These are phyloP conservation scores for Phalaenopsis equestris DNA, from an alignment of 106 monocot species.

Conservation along the genomic window DNA sequence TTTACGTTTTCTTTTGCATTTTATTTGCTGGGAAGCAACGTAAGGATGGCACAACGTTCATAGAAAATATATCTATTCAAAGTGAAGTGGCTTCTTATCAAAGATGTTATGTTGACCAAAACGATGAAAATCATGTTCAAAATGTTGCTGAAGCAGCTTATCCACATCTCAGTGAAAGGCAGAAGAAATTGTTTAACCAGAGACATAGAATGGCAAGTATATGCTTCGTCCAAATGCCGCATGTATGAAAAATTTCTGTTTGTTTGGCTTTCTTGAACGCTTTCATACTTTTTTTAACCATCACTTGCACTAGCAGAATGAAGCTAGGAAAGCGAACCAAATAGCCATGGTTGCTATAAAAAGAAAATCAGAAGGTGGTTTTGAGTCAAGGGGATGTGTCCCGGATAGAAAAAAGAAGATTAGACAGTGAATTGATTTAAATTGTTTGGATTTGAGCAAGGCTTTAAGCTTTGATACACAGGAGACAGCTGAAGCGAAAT, in stretches of 20 bases:
- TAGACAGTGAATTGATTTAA: constrained; percentile 87
- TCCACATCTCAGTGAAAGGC: constrained; percentile 64
- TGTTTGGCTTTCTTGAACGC: neutral
- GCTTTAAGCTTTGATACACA: constrained; percentile 98
- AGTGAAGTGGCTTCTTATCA: constrained; percentile 14
- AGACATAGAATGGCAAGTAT: constrained; percentile 72
- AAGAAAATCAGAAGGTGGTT: constrained; percentile 59
- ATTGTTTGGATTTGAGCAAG: constrained; percentile 88
- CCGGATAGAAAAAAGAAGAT: constrained; percentile 93
- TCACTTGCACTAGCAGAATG: constrained; percentile 43
- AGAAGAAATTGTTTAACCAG: constrained; percentile 79
- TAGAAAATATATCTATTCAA: constrained; percentile 16
- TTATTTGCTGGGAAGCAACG: constrained; percentile 14
- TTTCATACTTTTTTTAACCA: neutral
- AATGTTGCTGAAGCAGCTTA: constrained; percentile 40
- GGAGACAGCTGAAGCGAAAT: constrained; percentile 81
- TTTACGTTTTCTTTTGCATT: neutral
- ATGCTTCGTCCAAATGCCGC: too few species aligned
- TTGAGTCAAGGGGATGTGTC: constrained; percentile 83
- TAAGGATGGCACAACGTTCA: constrained; percentile 15
- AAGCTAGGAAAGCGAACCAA: constrained; percentile 94
- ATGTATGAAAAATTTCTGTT: neutral
- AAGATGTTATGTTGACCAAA: constrained; percentile 10
- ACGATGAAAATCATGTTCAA: constrained; percentile 13
- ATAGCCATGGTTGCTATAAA: constrained; percentile 81